Conservation (phyloP, 441 rosid species). For the Adansonia gregorii region DNA sequence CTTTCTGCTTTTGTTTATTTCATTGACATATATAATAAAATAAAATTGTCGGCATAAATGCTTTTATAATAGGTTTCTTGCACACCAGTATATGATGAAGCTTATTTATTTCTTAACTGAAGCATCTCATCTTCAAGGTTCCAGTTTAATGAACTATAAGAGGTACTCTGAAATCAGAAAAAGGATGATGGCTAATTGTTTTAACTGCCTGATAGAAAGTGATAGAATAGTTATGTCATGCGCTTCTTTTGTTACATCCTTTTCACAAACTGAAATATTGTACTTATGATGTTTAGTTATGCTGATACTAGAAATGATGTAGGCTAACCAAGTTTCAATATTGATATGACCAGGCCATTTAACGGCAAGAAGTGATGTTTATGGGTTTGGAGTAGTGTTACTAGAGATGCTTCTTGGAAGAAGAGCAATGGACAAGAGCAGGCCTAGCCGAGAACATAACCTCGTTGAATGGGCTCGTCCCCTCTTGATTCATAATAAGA, state of each 20-base stretch:
- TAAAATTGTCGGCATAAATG: not conserved
- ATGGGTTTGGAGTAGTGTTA: conserved; percentile 92
- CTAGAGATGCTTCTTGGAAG: conserved; percentile 97
- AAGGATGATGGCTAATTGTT: not conserved
- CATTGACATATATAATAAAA: not conserved
- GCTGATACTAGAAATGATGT: not conserved
- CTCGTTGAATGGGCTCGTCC: conserved; percentile 98
- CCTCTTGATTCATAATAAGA: conserved; percentile 79
- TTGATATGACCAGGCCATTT: conserved; percentile 69
- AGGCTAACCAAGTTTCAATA: conserved; percentile 27
- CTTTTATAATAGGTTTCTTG: not conserved
- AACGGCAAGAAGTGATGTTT: conserved; percentile 94
- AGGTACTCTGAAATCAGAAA: not conserved
- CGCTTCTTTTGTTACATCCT: not conserved
- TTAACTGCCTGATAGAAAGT: not conserved
- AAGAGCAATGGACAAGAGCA: conserved; percentile 92
- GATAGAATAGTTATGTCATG: not conserved
- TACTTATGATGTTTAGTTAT: conserved; percentile 9
- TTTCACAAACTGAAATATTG: not conserved
- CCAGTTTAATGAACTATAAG: not conserved
- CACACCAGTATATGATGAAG: not conserved
- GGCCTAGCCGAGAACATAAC: conserved; percentile 93
- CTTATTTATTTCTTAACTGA: not conserved
- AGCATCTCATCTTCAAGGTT: not conserved
- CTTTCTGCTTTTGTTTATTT: not conserved